Base-by-base conservation (phyloP, 2,329 filamentous ascomycete genomes). In the Beauveria brongniartii region DNA sequence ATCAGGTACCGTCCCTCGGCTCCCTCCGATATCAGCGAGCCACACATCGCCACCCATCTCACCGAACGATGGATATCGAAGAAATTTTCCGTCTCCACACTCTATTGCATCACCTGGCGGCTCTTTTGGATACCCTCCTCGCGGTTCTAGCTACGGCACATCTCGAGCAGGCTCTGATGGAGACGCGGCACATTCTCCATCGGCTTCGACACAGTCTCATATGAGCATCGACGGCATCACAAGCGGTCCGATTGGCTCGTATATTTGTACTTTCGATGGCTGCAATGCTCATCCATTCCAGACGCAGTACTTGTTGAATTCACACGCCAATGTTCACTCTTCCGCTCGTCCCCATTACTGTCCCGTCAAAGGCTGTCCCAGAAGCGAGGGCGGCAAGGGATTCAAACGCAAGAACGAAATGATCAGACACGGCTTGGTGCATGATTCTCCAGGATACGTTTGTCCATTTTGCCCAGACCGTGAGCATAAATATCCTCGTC, bases 391-490 rank as follows among this genome's bases (percentile, higher is more conserved):
- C 2, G 86, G 86, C 4, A 86, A 85, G 65, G 86, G 86, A 0
- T 89, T 89, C 71, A 89, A 89, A 71, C 79, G 86, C 61, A 89
- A 88, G 71, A 89, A 89, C 66, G 86, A 89, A 70, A 88, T 89
- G 86, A 88, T 88, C 52, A 75, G 86, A 30, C 86, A 89, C 69
- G 92, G 93, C 1, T 82, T 97, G 3, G 94, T 97, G 4, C 94
- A 99, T 70, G 88, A 92, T 65, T 96, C 91, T 8, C 94, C 94
- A 1, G 93, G 93, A 63, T 99, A 97, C 69, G 87, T 96, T 34
- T 99, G 94, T 72, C 94, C 94, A 0, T 97, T 97, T 71, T 99
- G 94, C 72, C 90, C 91, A 1, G 92, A 96, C 69, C 83, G 92
- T 66, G 92, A 97, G 71, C 93, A 97, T 73, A 92, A 89, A 71